Evolutionary conservation across 2,329 filamentous ascomycete species (phyloP).

Genomic region (Fusarium clavum): DNA sequence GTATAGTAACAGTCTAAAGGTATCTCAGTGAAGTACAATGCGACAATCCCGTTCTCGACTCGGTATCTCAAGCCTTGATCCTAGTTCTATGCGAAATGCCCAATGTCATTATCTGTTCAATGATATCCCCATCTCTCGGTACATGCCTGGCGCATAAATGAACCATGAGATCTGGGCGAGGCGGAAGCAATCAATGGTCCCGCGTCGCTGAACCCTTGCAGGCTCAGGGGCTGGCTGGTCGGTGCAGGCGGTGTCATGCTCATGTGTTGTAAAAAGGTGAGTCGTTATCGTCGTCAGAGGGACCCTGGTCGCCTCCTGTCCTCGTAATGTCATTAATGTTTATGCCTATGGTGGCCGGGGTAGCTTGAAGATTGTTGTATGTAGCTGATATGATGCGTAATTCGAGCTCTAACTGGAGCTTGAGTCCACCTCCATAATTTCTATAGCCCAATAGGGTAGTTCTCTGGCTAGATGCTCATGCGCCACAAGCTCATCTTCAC

Average conservation of each 20-base stretch:
- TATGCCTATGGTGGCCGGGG: conserved; percentile 36
- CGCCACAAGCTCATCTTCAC: conserved; percentile 57
- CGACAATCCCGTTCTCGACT: conserved; percentile 26
- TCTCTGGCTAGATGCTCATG: conserved; percentile 60
- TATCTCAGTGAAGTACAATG: conserved; percentile 44
- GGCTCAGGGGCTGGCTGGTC: conserved; percentile 29
- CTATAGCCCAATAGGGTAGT: conserved; percentile 62
- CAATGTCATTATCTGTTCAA: conserved; percentile 41
- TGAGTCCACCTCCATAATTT: conserved; percentile 64
- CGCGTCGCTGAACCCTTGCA: conserved; percentile 24
- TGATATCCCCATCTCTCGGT: conserved; percentile 27
- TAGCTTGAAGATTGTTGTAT: conserved; percentile 30
- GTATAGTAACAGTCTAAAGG: conserved; percentile 48
- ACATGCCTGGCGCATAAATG: conserved; percentile 14
- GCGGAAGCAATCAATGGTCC: conserved; percentile 27
- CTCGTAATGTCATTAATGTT: conserved; percentile 46
- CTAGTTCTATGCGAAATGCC: conserved; percentile 44
- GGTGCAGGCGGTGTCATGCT: conserved; percentile 38
- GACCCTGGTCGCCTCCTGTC: conserved; percentile 38
- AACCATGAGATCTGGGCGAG: conserved; percentile 10
- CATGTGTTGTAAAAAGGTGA: conserved; percentile 40
- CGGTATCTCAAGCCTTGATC: conserved; percentile 32
- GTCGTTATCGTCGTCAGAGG: conserved; percentile 45
- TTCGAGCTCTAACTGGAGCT: conserved; percentile 41
- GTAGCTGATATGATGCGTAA: conserved; percentile 28